Conservation (phyloP, 192 early-diverging fungal species). For the Chytriomyces confervae region DNA sequence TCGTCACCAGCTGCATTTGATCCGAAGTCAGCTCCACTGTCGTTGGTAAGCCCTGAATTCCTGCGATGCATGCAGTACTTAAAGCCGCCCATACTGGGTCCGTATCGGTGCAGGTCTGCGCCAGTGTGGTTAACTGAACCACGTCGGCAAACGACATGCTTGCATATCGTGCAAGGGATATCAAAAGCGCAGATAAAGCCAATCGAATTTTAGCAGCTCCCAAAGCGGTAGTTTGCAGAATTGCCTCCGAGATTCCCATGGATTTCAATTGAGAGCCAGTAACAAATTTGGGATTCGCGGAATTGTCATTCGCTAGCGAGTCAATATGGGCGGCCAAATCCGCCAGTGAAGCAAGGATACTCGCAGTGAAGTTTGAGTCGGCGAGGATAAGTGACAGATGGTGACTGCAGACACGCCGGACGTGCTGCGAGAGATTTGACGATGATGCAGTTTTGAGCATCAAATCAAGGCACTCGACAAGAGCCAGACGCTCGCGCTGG, state of each 20-base stretch:
- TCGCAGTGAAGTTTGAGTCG: background rate
- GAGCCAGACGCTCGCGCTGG: background rate
- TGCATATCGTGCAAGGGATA: conserved; percentile 1
- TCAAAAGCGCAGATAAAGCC: background rate
- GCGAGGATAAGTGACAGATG: background rate
- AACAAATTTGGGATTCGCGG: background rate
- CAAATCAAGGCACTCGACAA: conserved; percentile 28
- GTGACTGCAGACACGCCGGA: conserved; percentile 12
- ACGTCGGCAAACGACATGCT: background rate
- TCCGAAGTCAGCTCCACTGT: conserved; percentile 13
- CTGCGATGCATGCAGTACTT: background rate
- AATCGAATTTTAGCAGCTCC: background rate
- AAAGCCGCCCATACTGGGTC: conserved; percentile 26
- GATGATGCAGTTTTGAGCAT: background rate
- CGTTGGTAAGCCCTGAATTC: conserved; percentile 1
- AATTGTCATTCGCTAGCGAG: conserved; percentile 17
- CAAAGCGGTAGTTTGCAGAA: background rate
- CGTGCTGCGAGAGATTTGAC: background rate
- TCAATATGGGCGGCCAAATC: conserved; percentile 5
- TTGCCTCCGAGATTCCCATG: background rate
- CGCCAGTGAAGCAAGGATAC: background rate
- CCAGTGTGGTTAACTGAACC: conserved; percentile 6
- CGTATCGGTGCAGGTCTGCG: background rate
- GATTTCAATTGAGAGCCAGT: conserved; percentile 33
- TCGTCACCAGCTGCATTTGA: background rate